Percentiles rank a stretch among this genome's conserved stretches.
Evolutionary conservation across 106 monocot genomes (phyloP).

Genomic region (Phalaenopsis equestris): DNA sequence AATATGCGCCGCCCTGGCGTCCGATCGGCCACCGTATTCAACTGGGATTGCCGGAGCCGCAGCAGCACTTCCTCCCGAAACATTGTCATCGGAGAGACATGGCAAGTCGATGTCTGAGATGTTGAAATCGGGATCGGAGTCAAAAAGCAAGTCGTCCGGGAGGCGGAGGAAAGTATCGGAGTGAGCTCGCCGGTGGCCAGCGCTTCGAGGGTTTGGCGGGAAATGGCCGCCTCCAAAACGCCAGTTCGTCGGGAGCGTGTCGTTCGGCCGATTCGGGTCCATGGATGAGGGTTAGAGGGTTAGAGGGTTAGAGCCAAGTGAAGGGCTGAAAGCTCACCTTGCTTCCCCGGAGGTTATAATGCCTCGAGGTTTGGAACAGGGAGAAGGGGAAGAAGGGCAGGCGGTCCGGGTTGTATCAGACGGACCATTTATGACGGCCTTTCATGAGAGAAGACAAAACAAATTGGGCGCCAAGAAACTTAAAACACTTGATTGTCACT

Average conservation of each 20-base stretch:
- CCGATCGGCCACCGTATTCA: not conserved
- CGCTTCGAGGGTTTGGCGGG: conserved; percentile 3
- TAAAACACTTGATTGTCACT: too few relatives aligned
- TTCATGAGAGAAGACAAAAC: not conserved
- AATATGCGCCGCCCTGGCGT: not conserved
- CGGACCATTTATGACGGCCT: not conserved
- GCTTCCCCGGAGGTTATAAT: too few relatives aligned
- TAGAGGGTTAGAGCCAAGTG: not conserved
- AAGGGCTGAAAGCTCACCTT: not conserved
- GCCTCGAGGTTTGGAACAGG: too few relatives aligned
- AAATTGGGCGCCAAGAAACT: too few relatives aligned
- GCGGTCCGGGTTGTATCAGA: not conserved
- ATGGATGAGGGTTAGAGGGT: not conserved
- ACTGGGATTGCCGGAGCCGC: not conserved
- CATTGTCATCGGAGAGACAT: conserved; percentile 5
- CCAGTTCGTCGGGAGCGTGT: not conserved
- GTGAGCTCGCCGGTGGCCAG: conserved; percentile 67
- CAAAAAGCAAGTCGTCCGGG: conserved; percentile 76
- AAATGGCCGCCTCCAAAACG: not conserved
- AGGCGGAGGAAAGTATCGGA: conserved; percentile 81
- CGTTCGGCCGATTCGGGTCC: not conserved
- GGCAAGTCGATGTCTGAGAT: conserved; percentile 8
- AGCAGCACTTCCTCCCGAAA: not conserved
- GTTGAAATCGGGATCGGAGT: conserved; percentile 69
- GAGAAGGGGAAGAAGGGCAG: too few relatives aligned